Percentiles rank a stretch among this genome's conserved stretches.
Evolutionary conservation across 2,329 filamentous ascomycete genomes (phyloP).

Genomic region (Zalaria sp.): DNA sequence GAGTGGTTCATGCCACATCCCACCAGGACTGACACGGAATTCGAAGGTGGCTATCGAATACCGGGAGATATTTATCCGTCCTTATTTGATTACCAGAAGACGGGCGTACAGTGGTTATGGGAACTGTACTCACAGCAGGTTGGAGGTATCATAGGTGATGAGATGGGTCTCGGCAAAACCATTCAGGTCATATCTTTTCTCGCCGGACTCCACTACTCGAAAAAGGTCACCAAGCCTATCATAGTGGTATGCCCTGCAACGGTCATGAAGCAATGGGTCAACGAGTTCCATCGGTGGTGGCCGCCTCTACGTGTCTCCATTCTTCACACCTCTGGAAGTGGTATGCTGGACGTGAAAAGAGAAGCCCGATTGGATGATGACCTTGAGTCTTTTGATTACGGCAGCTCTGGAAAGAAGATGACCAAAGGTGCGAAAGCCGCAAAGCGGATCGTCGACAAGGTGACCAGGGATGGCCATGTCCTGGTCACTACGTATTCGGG

Average conservation of each 20-base stretch:
- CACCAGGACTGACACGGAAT: conserved; percentile 57
- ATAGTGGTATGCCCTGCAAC: conserved; percentile 91
- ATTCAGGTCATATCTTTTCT: conserved; percentile 70
- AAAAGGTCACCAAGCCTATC: conserved; percentile 66
- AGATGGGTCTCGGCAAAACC: conserved; percentile 98
- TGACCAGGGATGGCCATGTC: conserved; percentile 75
- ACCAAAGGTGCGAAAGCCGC: conserved; percentile 54
- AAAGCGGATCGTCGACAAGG: conserved; percentile 66
- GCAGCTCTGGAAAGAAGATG: conserved; percentile 12
- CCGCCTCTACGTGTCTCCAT: conserved; percentile 95
- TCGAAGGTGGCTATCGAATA: conserved; percentile 63
- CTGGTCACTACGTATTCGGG: conserved; percentile 93
- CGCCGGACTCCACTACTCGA: conserved; percentile 84
- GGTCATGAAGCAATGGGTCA: conserved; percentile 93
- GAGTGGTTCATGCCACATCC: conserved; percentile 86
- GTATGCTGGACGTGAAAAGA: conserved; percentile 68
- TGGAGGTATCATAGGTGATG: conserved; percentile 89
- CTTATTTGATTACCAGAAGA: conserved; percentile 94
- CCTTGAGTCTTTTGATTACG: conserved; percentile 37
- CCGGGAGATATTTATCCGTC: conserved; percentile 89
- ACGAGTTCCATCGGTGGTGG: conserved; percentile 98
- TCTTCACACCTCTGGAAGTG: conserved; percentile 85
- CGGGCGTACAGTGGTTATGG: conserved; percentile 89
- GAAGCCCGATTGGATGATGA: conserved; percentile 50
- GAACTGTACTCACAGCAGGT: conserved; percentile 82